Evolutionary conservation across 208 protist species (phyloP).

Genomic region (Leishmania tarentolae): DNA sequence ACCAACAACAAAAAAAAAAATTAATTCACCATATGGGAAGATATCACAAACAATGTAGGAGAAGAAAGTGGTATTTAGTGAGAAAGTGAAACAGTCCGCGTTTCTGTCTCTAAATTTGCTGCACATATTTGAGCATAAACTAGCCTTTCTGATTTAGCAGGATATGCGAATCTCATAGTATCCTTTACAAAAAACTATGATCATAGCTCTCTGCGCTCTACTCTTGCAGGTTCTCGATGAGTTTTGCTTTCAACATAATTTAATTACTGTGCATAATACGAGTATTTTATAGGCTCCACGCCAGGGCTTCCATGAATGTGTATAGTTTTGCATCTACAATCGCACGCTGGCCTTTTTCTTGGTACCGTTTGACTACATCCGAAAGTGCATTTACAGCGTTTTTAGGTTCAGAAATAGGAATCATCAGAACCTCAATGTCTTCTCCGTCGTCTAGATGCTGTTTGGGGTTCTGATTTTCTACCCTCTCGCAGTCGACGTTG

Average conservation of each 20-base stretch:
- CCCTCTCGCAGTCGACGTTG: conserved; percentile 45
- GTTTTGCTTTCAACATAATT: background rate
- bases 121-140: background rate
- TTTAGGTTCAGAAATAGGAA: conserved; percentile 38
- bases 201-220: background rate
- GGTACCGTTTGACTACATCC: conserved; percentile 33
- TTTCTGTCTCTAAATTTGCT: background rate
- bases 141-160: background rate
- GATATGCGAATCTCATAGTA: background rate
- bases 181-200: background rate
- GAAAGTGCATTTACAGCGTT: conserved; percentile 29
- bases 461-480: conserved; percentile 53
- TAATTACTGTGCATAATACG: background rate
- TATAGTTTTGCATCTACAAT: conserved; percentile 78
- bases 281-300: background rate
- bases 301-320: conserved; percentile 45
- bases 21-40: background rate
- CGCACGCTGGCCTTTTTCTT: conserved; percentile 22
- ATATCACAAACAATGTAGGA: conserved; percentile 1
- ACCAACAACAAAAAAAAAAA: conserved; percentile 5
- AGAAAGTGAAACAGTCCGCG: background rate
- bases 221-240: background rate
- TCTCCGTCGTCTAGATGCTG: conserved; percentile 71
- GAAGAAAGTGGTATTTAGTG: background rate
- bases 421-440: conserved; percentile 79